These are phyloP conservation scores for Camellia granthamiana DNA, from an alignment of 148 eudicot species.

Conservation along the genomic window DNA sequence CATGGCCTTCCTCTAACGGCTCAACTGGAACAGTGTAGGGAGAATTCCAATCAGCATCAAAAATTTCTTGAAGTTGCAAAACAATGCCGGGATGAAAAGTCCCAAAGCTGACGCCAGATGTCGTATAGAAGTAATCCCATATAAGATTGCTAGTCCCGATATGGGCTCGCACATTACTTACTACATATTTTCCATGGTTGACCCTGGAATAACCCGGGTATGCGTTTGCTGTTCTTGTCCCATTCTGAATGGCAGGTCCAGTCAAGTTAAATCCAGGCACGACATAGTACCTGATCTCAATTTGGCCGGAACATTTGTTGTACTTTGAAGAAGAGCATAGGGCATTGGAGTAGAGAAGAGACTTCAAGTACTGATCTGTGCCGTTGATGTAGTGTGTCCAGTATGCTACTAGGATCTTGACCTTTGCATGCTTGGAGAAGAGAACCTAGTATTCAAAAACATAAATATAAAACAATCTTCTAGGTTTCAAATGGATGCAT, in stretches of 20 bases:
- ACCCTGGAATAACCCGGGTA: constrained; percentile 77
- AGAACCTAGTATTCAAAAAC: constrained; percentile 47
- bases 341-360: constrained; percentile 68
- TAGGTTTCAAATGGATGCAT: neutral
- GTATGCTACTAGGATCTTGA: constrained; percentile 67
- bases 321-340: constrained; percentile 73
- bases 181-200: constrained; percentile 90
- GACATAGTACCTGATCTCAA: constrained; percentile 75
- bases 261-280: constrained; percentile 80
- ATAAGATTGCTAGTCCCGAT: constrained; percentile 85
- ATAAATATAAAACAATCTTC: neutral
- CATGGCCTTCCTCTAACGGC: constrained; percentile 40
- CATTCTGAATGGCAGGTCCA: constrained; percentile 66
- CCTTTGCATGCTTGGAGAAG: constrained; percentile 78
- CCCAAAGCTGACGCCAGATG: constrained; percentile 87
- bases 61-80: constrained; percentile 68
- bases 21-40: constrained; percentile 65
- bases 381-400: constrained; percentile 74
- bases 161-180: constrained; percentile 78
- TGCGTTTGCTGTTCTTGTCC: constrained; percentile 48
- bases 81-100: constrained; percentile 71
- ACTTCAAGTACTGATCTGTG: constrained; percentile 80
- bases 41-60: constrained; percentile 95
- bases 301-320: constrained; percentile 70
- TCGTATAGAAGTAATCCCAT: constrained; percentile 89